Conservation (phyloP, 768 basidiomycete genomes). For the Tubosaeta sp. region DNA sequence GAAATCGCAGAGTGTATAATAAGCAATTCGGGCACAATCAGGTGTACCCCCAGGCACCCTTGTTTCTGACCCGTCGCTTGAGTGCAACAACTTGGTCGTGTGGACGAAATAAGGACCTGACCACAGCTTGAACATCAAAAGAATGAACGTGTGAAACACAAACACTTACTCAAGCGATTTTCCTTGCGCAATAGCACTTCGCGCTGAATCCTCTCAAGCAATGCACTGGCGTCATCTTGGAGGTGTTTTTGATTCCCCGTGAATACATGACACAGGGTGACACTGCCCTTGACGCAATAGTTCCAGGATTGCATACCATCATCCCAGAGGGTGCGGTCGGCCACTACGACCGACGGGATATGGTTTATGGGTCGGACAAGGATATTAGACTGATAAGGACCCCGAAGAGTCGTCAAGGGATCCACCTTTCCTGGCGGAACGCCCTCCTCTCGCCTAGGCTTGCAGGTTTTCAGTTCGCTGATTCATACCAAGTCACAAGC, state of each 20-base stretch:
- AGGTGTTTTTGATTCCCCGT: conserved; percentile 41
- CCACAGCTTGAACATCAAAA: conserved; percentile 2
- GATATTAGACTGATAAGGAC: conserved; percentile 7
- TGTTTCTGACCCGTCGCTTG: conserved; percentile 8
- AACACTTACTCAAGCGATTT: conserved; percentile 18
- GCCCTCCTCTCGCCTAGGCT: conserved; percentile 6
- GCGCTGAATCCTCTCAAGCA: conserved; percentile 40
- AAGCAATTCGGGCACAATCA: conserved; percentile 16
- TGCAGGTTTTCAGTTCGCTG: conserved; percentile 10
- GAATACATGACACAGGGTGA: conserved; percentile 42
- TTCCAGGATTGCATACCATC: conserved; percentile 29
- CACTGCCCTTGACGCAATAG: conserved; percentile 19
- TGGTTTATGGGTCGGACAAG: conserved; percentile 15
- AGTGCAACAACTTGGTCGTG: conserved; percentile 11
- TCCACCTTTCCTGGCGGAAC: conserved; percentile 15
- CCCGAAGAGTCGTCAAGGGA: conserved; percentile 22
- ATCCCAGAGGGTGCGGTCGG: conserved; percentile 21
- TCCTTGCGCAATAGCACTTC: conserved; percentile 21
- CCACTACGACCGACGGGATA: conserved; percentile 16
- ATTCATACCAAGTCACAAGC: background rate
- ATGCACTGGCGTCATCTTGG: conserved; percentile 35
- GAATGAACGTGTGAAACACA: background rate
- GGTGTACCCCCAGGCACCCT: conserved; percentile 26
- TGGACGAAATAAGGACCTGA: conserved; percentile 29
- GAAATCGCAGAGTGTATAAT: conserved; percentile 27